A percentile compares a stretch with the other conserved stretches of the same genome.
phyloP scores from a whole-genome alignment of 2,329 filamentous ascomycete genomes.

The Ceratocystis eucalypticola region DNA sequence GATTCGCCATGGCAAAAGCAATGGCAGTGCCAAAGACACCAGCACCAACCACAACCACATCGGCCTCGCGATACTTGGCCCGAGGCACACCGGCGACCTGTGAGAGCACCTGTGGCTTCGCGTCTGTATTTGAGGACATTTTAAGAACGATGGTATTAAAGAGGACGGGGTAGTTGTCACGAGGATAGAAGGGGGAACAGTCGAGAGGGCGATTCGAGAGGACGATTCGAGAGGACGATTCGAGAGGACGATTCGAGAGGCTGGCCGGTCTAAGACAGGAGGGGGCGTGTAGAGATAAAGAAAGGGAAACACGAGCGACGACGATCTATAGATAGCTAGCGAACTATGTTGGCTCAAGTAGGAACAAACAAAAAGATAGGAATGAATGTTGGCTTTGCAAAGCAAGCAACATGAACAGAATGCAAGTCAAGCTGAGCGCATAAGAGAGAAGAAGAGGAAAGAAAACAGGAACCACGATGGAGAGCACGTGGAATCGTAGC shows the following conservation, averaged over 20 bases:
- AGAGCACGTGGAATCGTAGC: not conserved
- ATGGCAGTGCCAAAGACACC: conserved; percentile 81
- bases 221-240: not conserved
- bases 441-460: not conserved
- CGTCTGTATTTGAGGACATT: not conserved
- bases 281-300: not conserved
- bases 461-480: not conserved
- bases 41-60: conserved; percentile 84
- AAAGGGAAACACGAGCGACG: not conserved
- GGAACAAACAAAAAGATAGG: not conserved
- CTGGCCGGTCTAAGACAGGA: not conserved
- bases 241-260: conserved; percentile 1
- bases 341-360: not conserved
- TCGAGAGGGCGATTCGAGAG: too few species aligned
- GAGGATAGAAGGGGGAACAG: not conserved
- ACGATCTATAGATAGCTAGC: not conserved
- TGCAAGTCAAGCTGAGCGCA: not conserved
- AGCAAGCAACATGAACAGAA: not conserved
- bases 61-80: conserved; percentile 46
- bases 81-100: not conserved
- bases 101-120: not conserved
- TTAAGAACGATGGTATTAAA: not conserved
- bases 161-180: not conserved
- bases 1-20: conserved; percentile 70
- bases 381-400: not conserved